Percentiles rank a stretch among this genome's conserved stretches.
Conservation (phyloP, 192 early-diverging fungal species). For the Pilobolus umbonatus region DNA sequence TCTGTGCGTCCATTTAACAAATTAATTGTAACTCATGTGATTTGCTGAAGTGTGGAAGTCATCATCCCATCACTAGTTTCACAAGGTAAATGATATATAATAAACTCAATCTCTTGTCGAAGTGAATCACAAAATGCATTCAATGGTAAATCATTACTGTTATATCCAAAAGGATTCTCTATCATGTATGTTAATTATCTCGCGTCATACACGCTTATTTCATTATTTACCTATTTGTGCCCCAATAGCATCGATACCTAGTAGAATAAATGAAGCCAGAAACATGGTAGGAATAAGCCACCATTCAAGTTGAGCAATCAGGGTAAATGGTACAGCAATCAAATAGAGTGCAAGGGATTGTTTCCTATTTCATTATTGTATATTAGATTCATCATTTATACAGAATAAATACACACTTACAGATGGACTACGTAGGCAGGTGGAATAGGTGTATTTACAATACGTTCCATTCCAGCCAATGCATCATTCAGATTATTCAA, state of each 20-base stretch:
- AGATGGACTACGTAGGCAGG: conserved; percentile 71
- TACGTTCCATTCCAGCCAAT: conserved; percentile 61
- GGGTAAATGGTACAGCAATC: conserved; percentile 66
- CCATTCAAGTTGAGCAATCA: conserved; percentile 55
- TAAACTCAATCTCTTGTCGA: conserved; percentile 55
- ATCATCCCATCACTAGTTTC: conserved; percentile 13
- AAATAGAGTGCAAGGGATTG: conserved; percentile 70
- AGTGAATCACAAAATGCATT: conserved; percentile 54
- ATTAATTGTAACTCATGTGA: background rate
- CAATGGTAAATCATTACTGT: conserved; percentile 51
- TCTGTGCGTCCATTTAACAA: background rate
- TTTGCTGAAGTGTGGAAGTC: background rate
- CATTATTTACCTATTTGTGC: conserved; percentile 59
- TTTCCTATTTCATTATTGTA: conserved; percentile 32
- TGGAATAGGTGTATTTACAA: conserved; percentile 72
- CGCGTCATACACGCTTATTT: background rate
- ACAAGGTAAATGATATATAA: conserved; percentile 37
- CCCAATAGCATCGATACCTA: conserved; percentile 79
- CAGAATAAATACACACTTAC: conserved; percentile 26
- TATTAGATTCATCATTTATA: background rate
- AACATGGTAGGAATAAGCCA: conserved; percentile 35
- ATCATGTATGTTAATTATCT: background rate
- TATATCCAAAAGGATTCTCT: conserved; percentile 43
- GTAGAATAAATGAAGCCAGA: conserved; percentile 53
- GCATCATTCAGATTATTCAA: conserved; percentile 55